Base-by-base conservation (phyloP, 352 stramenopile genomes). In the Peronospora tabacina region DNA sequence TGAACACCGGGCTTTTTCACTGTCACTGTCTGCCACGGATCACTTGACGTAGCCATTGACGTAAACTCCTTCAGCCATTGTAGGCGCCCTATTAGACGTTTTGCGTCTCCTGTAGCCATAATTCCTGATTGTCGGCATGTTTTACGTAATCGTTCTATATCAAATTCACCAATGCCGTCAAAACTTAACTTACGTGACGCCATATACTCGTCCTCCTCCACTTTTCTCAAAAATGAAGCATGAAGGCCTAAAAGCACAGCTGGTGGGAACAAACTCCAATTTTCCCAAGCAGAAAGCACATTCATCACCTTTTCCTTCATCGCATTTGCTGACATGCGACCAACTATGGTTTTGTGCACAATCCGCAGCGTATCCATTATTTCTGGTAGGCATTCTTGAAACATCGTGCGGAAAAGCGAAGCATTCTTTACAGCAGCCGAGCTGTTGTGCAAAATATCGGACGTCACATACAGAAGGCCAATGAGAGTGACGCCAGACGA, bases 401-500 rank as follows among this genome's bases (percentile, higher is more conserved):
- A 87, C 44, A 78, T 88, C 30, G 84, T 90, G 3, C 87, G 81
- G 43, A 94, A 96, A 12, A 86, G 68, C 34, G 82, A 92, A n/a
- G 84, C 84, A 43, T 95, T 95, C 61, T 91, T 89, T 36, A 95
- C 75, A 10, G 74, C 66, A 22, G 84, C 87, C 12, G 77, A 92
- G 49, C 81, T 91, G 51, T 96, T 96, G 69, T 94, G 82, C 28
- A 96, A 63, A 34, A 96, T 82, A 45, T 96, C 87, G 10, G 85
- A 95, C 8, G 85, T 63, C 46, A 95, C 66, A 47, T 87, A 95
- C 40, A 96, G 49, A 19, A 78, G 67, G 9, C 65, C 80, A 46
- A 94, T 52, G 10, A 84, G 66, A 6, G 71, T 54, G 20, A 85
- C 55, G 2, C 69, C 61, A 12, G 68, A 75, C 3, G 48, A 63